These are phyloP conservation scores for Cyberlindnera lachancei DNA, from an alignment of 805 yeast species.

Conservation along the genomic window DNA sequence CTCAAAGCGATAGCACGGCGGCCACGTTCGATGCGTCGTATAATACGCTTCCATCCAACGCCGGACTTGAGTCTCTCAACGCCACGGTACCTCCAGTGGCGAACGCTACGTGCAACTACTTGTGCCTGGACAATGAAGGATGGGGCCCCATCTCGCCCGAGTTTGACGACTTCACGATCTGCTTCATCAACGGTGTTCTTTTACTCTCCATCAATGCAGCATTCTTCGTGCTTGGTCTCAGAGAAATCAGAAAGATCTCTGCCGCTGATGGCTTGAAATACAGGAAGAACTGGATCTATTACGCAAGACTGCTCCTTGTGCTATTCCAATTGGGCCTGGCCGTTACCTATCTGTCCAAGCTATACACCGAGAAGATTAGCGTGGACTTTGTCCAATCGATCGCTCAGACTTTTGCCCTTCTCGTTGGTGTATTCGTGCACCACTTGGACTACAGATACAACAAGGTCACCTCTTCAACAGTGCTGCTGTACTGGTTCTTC, in stretches of 20 bases:
- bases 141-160: conserved; percentile 34
- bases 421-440: conserved; percentile 50
- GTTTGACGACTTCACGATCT: conserved; percentile 52
- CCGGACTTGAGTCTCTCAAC: too few relatives aligned
- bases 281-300: conserved; percentile 31
- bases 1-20: too few relatives aligned
- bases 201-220: conserved; percentile 34
- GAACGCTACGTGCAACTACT: conserved; percentile 8
- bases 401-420: conserved; percentile 33
- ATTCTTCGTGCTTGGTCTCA: conserved; percentile 36
- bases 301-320: conserved; percentile 28
- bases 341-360: conserved; percentile 10
- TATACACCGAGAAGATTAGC: conserved; percentile 11
- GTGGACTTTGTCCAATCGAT: conserved; percentile 31
- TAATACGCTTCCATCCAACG: not conserved
- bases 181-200: conserved; percentile 49
- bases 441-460: conserved; percentile 66
- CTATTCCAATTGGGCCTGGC: conserved; percentile 25
- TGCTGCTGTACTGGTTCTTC: conserved; percentile 73
- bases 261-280: conserved; percentile 24
- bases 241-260: conserved; percentile 24
- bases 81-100: not conserved
- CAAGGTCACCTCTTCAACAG: conserved; percentile 55
- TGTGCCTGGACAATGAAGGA: conserved; percentile 28
- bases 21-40: too few relatives aligned